Base-by-base conservation (phyloP, 1,284 basidiomycete species). In the Naganishia sp. region DNA sequence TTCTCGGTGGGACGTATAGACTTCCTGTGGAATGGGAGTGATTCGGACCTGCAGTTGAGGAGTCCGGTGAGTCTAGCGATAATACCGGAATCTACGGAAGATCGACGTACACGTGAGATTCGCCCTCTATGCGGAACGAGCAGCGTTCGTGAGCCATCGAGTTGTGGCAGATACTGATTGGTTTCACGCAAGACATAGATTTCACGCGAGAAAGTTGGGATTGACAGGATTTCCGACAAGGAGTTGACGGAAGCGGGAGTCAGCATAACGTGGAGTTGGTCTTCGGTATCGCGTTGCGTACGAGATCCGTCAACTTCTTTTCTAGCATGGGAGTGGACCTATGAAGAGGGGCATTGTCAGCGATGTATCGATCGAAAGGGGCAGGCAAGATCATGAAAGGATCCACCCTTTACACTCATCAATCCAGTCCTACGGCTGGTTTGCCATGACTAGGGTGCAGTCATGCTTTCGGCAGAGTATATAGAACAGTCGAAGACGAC, bases 81-180 rank as follows among this genome's bases (percentile, higher is more conserved):
- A 2, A 39, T 35, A 52, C 32, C 2, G 10, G 43, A 28, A 17
- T 6, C 3, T 15, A 1, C 25, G 39, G 41, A 31, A 15, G 23
- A 4, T 23, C 25, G n/a, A 72, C 82, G 57, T 55, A 85, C 86
- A 81, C 86, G 86, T 10, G 86, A 84, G 13, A 90, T 79, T 17
- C 82, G 76, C 39, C 86, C 85, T 39, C 83, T 80, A 72, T 88
- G 85, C 0, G 88, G 87, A 1, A 90, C 87, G 0, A 90, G 82
- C 5, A 91, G 75, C 0, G 84, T 86, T 73, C 86, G 85, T 23
- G 82, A 83, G 1, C 86, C 87, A 69, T 87, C 85, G 0, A 80
- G 74, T 35, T 76, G 71, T 0, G 75, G 74, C 18, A 80, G 77
- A 63, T 79, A 81, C 76, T 80, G 58, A 0, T 35, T 18, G 23